These are phyloP conservation scores for Rhinocladiella mackenziei DNA, from an alignment of 2,329 filamentous ascomycete species.

Conservation along the genomic window DNA sequence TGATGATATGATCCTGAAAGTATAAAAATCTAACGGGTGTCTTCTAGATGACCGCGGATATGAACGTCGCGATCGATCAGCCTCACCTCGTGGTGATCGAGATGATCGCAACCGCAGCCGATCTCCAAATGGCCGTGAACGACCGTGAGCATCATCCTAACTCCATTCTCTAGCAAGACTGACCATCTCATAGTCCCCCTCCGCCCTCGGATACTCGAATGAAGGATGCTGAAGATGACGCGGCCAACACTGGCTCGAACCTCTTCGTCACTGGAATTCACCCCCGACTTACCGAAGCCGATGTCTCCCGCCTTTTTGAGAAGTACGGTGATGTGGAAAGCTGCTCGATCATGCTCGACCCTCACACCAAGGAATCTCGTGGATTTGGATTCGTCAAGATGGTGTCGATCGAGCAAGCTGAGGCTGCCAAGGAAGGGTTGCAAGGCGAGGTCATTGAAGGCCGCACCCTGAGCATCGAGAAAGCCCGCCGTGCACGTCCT, in stretches of 20 bases:
- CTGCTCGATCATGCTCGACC: constrained; percentile 99
- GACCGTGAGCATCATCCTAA: constrained; percentile 42
- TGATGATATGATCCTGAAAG: too few species aligned
- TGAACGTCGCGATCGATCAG: constrained; percentile 63
- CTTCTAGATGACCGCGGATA: constrained; percentile 57
- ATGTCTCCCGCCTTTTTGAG: constrained; percentile 92
- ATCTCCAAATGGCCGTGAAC: constrained; percentile 58
- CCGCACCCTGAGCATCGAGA: constrained; percentile 95
- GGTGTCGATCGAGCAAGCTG: constrained; percentile 89
- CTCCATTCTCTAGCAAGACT: constrained; percentile 17
- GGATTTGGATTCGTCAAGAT: constrained; percentile 99
- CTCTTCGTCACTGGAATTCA: constrained; percentile 98
- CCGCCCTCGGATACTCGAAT: constrained; percentile 46
- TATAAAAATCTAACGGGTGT: constrained; percentile 16
- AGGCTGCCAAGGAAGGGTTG: constrained; percentile 92
- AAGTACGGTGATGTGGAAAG: constrained; percentile 99
- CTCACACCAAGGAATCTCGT: constrained; percentile 96
- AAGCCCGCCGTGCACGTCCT: constrained; percentile 90
- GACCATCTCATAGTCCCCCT: constrained; percentile 39
- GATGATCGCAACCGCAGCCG: constrained; percentile 59
- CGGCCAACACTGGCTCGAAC: constrained; percentile 91
- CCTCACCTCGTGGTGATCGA: constrained; percentile 59
- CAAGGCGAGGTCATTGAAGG: constrained; percentile 95
- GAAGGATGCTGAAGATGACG: constrained; percentile 55
- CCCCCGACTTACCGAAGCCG: constrained; percentile 80